Conservation (phyloP, 2,329 filamentous ascomycete species). For the Pseudogymnoascus sp. region DNA sequence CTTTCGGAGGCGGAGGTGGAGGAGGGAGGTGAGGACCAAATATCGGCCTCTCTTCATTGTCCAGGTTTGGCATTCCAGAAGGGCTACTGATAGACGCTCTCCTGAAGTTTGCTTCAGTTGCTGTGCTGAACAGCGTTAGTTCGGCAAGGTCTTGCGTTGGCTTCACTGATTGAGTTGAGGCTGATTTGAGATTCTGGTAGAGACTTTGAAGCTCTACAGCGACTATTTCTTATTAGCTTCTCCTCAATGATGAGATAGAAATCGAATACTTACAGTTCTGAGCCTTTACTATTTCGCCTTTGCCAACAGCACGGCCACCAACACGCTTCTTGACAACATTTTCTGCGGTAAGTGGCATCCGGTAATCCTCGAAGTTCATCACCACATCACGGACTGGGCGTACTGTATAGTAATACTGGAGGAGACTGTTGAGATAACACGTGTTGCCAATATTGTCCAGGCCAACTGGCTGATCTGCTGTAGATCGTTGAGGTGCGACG, state of each 20-base stretch:
- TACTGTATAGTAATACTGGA: constrained; percentile 92
- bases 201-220: constrained; percentile 62
- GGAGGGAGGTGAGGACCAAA: constrained; percentile 2
- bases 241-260: not conserved
- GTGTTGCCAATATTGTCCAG: constrained; percentile 94
- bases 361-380: constrained; percentile 62
- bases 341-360: constrained; percentile 57
- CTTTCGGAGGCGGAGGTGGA: constrained; percentile 11
- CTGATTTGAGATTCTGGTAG: constrained; percentile 61
- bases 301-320: constrained; percentile 59
- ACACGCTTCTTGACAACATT: constrained; percentile 60
- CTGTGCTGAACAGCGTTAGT: constrained; percentile 59
- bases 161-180: constrained; percentile 51
- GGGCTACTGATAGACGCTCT: constrained; percentile 36
- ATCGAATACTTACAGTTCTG: constrained; percentile 59
- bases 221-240: constrained; percentile 41
- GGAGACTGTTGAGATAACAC: constrained; percentile 91
- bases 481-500: constrained; percentile 19
- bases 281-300: constrained; percentile 48
- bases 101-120: constrained; percentile 43
- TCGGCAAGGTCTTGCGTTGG: constrained; percentile 73
- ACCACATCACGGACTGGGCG: constrained; percentile 73
- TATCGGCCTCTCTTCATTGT: not conserved
- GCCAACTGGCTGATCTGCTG: constrained; percentile 65
- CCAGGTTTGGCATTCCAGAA: constrained; percentile 15